Conservation (phyloP, 345 rosid species). For the Hibiscus tridactylites region DNA sequence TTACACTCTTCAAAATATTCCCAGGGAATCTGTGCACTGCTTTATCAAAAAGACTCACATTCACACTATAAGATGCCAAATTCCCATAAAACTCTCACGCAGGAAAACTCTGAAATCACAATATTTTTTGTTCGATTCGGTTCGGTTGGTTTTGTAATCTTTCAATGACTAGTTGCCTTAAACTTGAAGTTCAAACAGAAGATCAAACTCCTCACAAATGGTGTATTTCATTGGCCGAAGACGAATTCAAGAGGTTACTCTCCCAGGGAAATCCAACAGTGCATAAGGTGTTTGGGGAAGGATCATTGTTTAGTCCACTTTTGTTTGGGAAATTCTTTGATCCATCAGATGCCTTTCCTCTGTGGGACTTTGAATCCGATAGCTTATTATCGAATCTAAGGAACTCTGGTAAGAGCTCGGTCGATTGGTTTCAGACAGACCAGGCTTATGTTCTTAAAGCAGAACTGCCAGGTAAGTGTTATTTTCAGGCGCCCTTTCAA, state of each 20-base stretch:
- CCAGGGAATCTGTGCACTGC: conserved; percentile 31
- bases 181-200: conserved; percentile 48
- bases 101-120: background rate
- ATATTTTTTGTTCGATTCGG: background rate
- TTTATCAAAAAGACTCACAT: conserved; percentile 12
- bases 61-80: background rate
- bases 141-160: background rate
- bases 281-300: conserved; percentile 65
- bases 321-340: conserved; percentile 85
- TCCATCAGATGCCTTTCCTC: conserved; percentile 87
- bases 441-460: conserved; percentile 66
- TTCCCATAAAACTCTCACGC: background rate
- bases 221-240: conserved; percentile 56
- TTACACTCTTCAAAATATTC: conserved; percentile 38
- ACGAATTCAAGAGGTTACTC: conserved; percentile 45
- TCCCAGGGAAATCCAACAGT: conserved; percentile 27
- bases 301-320: conserved; percentile 71
- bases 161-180: conserved; percentile 33
- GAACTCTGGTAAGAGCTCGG: conserved; percentile 46
- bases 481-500: background rate
- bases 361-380: conserved; percentile 84
- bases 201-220: conserved; percentile 66
- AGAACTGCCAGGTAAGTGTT: conserved; percentile 59
- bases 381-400: conserved; percentile 45
- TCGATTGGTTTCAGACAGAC: conserved; percentile 77